phyloP scores from a whole-genome alignment of 176 grass and related monocot species.

The Chrysopogon serrulatus region DNA sequence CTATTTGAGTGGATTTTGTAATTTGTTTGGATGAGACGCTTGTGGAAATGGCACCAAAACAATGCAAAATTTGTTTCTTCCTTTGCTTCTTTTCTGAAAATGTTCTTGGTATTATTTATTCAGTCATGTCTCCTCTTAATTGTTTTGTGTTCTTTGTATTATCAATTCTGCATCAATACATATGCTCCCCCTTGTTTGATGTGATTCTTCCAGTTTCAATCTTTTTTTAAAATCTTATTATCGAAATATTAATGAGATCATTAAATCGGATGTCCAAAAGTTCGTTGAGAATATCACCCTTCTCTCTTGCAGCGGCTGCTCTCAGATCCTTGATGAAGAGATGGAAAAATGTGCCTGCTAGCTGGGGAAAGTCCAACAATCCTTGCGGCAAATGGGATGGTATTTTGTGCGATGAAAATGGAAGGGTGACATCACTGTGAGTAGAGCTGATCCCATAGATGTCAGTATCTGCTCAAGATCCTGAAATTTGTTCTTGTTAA shows the following conservation, averaged over 20 bases:
- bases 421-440: conserved; percentile 64
- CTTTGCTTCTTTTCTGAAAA: neutral
- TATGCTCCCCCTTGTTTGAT: neutral
- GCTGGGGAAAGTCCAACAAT: conserved; percentile 52
- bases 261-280: neutral
- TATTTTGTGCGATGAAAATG: conserved; percentile 33
- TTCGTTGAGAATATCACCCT: neutral
- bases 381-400: conserved; percentile 73
- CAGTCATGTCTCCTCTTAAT: neutral
- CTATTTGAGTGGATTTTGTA: neutral
- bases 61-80: neutral
- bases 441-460: neutral
- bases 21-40: neutral
- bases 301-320: conserved; percentile 31
- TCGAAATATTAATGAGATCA: neutral
- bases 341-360: conserved; percentile 60
- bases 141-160: neutral
- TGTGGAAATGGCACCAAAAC: neutral
- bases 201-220: neutral
- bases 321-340: conserved; percentile 45
- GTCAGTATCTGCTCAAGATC: neutral
- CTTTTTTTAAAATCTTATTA: neutral
- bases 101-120: neutral
- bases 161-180: neutral
- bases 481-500: neutral